Conservation (phyloP, 495 filamentous ascomycete genomes). For the Penicillium soppii region DNA sequence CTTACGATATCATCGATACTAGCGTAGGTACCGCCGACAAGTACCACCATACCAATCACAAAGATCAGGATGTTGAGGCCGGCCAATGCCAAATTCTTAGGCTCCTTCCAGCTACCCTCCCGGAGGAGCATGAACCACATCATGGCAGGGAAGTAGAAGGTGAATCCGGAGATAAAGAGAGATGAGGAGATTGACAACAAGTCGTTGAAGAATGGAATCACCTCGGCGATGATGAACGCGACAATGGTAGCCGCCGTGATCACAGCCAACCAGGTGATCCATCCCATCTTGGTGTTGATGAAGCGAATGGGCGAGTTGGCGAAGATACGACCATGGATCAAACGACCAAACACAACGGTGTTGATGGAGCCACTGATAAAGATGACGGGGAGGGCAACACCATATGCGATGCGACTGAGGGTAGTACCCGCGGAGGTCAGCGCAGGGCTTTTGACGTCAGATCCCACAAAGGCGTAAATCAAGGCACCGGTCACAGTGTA, state of each 20-base stretch:
- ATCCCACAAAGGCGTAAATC: constrained; percentile 68
- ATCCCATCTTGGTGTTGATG: constrained; percentile 58
- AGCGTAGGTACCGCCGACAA: constrained; percentile 57
- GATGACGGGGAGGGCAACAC: constrained; percentile 71
- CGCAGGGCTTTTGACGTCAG: constrained; percentile 63
- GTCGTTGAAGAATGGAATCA: constrained; percentile 67
- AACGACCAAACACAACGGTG: constrained; percentile 57
- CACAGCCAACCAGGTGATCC: constrained; percentile 57
- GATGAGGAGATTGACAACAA: constrained; percentile 58
- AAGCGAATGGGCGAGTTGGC: constrained; percentile 52
- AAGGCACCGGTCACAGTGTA: constrained; percentile 68
- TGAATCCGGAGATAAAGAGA: constrained; percentile 31
- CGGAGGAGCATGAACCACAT: constrained; percentile 63
- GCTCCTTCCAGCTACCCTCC: constrained; percentile 37
- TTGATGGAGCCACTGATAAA: constrained; percentile 67
- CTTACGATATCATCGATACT: constrained; percentile 59
- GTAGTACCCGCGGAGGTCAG: constrained; percentile 59
- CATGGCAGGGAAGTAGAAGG: constrained; percentile 42
- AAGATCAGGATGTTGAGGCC: constrained; percentile 23
- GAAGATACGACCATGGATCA: constrained; percentile 61
- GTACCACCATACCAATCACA: constrained; percentile 44
- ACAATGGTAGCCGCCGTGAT: constrained; percentile 56
- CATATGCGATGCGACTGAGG: constrained; percentile 69
- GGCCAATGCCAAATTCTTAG: constrained; percentile 25
- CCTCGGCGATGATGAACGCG: constrained; percentile 66